Evolutionary conservation across 2,329 filamentous ascomycete genomes (phyloP), one percentile per base, ranked within the genome.

Genomic region (Phaeosphaeria sp.): DNA sequence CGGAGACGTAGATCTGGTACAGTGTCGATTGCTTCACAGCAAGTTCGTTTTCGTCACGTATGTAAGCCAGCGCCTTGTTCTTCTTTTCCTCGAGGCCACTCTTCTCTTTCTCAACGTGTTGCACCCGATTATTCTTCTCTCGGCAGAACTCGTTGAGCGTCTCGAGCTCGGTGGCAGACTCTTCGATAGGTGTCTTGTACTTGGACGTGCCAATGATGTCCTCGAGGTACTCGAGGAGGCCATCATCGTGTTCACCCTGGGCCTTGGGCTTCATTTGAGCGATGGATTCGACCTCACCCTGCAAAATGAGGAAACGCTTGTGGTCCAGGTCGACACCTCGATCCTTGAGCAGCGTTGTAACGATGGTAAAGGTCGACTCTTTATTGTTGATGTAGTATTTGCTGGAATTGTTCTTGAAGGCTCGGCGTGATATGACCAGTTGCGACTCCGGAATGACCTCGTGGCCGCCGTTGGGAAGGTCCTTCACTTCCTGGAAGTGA

Each of bases 251-350:
- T 76, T 99, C 95, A 68, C 92, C 94, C 43, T 86, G 89, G 3
- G 96, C 95, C 77, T 99, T 99, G 18, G 96, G 85, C 79, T 99
- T 99, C 95, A 99, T 99, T 78, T 98, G 95, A 6, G 95, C 94
- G 74, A 99, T 99, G 0, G 94, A 97, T 77, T 99, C 95, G 57
- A 99, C 95, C 76, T 99, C 95, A 72, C 95, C 95, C 77, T 99
- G 95, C 11, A 99, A 82, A 72, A 99, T 99, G 53, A 99, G 81
- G 80, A 99, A 99, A 59, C 95, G 91, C 80, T 99, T 99, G 81
- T 99, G 95, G 72, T 99, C 95, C 21, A 99, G 84, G 79, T 99
- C 95, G 17, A 99, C 91, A 1, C 95, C 96, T 22, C 91, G 88
- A 21, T 93, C 92, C 56, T 90, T 90, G 8, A 99, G 86, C 15